Evolutionary conservation across 129 eudicot species (phyloP).

Genomic region (Gnaphalium uliginosum): DNA sequence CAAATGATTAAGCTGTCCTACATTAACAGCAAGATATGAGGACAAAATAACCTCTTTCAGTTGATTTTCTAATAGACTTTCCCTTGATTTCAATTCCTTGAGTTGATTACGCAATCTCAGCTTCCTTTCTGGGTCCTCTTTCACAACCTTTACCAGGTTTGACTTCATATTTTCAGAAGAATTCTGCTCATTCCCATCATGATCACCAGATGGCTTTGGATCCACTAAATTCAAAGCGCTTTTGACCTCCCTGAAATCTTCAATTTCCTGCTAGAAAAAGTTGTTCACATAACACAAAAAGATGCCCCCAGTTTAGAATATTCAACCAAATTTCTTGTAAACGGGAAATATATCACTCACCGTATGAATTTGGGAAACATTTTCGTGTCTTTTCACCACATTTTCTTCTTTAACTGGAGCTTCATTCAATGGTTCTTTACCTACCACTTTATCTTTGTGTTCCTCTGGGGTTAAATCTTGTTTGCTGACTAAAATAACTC

Average conservation of each 20-base stretch:
- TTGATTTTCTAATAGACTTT: constrained; percentile 44
- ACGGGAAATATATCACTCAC: constrained; percentile 33
- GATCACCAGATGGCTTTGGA: constrained; percentile 25
- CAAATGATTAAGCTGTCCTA: constrained; percentile 7
- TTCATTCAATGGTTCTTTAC: constrained; percentile 42
- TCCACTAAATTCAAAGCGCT: constrained; percentile 33
- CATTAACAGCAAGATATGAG: background rate
- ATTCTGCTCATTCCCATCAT: constrained; percentile 31
- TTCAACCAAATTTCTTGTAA: constrained; percentile 15
- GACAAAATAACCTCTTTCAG: constrained; percentile 57
- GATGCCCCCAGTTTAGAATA: background rate
- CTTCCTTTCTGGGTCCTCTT: constrained; percentile 37
- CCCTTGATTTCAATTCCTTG: constrained; percentile 50
- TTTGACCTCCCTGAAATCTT: constrained; percentile 36
- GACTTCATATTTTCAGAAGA: constrained; percentile 26
- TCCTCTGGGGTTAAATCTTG: constrained; percentile 33
- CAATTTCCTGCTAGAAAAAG: constrained; percentile 29
- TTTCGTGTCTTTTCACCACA: constrained; percentile 39
- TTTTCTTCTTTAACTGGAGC: constrained; percentile 41
- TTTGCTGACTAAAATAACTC: constrained; percentile 51
- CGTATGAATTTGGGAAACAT: constrained; percentile 28
- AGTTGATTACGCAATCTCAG: constrained; percentile 40
- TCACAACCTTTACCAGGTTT: constrained; percentile 38
- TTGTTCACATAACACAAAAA: background rate
- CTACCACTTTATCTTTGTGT: constrained; percentile 31